phyloP scores from a whole-genome alignment of 371 early-diverging fungal genomes.

The Mucor saturninus region DNA sequence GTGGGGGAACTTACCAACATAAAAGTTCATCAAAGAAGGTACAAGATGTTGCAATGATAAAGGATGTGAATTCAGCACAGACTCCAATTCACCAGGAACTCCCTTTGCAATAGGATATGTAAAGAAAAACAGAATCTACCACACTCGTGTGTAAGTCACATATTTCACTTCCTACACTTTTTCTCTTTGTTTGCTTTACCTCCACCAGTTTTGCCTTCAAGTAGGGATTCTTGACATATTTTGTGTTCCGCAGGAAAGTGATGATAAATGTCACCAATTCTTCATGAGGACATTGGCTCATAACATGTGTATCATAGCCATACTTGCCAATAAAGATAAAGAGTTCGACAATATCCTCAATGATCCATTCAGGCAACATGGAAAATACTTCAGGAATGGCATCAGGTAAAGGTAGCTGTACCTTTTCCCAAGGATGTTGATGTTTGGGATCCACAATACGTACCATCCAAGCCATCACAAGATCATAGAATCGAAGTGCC shows the following conservation, averaged over 20 bases:
- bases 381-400: conserved; percentile 66
- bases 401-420: conserved; percentile 60
- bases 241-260: conserved; percentile 75
- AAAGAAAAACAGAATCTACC: conserved; percentile 73
- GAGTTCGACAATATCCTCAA: conserved; percentile 87
- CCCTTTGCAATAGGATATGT: conserved; percentile 59
- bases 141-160: background rate
- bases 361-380: conserved; percentile 90
- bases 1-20: conserved; percentile 67
- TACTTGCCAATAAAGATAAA: conserved; percentile 68
- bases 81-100: conserved; percentile 68
- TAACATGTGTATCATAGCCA: conserved; percentile 65
- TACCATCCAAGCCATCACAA: conserved; percentile 84
- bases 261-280: conserved; percentile 82
- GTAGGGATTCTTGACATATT: conserved; percentile 92
- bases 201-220: conserved; percentile 94
- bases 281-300: conserved; percentile 63
- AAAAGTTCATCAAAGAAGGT: conserved; percentile 84
- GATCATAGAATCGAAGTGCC: conserved; percentile 76
- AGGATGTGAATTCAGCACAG: conserved; percentile 73
- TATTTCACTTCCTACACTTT: background rate
- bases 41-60: conserved; percentile 77
- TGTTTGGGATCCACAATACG: conserved; percentile 62
- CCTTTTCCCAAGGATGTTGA: conserved; percentile 57
- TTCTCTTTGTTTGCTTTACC: conserved; percentile 23